Percentiles rank a stretch among this genome's conserved stretches.
These are phyloP conservation scores for Syncephalastrum racemosum DNA, from an alignment of 371 early-diverging fungal genomes.

Conservation along the genomic window DNA sequence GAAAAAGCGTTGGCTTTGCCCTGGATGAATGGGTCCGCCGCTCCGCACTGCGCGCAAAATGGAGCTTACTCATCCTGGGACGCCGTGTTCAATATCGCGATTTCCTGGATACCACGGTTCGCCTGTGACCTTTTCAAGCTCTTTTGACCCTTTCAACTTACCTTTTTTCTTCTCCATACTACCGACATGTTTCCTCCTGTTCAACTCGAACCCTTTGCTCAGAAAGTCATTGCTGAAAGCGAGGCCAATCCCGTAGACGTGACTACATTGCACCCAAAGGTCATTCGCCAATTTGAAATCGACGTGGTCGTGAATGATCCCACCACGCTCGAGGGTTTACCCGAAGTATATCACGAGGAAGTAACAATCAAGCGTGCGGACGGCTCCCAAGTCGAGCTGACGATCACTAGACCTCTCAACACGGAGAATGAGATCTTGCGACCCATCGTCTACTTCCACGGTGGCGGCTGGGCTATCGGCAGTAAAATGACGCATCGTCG, in stretches of 20 bases:
- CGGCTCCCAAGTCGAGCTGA: neutral
- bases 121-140: too few species aligned
- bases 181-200: slow-evolving; percentile 1
- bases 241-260: too few species aligned
- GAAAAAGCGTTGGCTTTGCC: too few species aligned
- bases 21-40: too few species aligned
- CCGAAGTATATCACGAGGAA: slow-evolving; percentile 1
- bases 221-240: neutral
- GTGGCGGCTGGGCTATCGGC: slow-evolving; percentile 21
- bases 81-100: too few species aligned
- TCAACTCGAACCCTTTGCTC: slow-evolving; percentile 1
- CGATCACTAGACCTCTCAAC: slow-evolving; percentile 8
- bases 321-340: neutral
- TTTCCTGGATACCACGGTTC: too few species aligned
- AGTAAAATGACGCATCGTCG: slow-evolving; percentile 10
- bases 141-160: neutral
- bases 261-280: too few species aligned
- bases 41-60: too few species aligned
- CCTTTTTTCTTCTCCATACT: neutral
- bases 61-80: too few species aligned
- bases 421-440: slow-evolving; percentile 10
- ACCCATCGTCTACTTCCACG: slow-evolving; percentile 17
- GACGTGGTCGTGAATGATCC: too few species aligned
- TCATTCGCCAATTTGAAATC: too few species aligned
- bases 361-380: slow-evolving; percentile 1